Conservation (phyloP, 1,139 yeast species). For the Hyphopichia pseudoburtonii region DNA sequence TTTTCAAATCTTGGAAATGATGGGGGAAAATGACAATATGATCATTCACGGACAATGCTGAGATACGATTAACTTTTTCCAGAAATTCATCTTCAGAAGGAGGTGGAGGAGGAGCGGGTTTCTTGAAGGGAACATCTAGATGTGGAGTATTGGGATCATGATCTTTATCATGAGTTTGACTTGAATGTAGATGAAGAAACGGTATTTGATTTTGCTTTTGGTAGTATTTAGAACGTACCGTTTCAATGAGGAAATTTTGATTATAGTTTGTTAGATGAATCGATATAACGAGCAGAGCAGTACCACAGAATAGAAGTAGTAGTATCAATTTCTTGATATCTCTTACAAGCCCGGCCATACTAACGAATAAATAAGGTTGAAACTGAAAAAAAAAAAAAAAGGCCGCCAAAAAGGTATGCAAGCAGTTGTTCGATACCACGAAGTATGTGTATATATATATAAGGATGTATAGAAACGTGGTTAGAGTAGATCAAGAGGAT, state of each 20-base stretch:
- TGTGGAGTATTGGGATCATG: slow-evolving; percentile 2
- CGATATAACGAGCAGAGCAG: not conserved
- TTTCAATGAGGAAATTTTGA: not conserved
- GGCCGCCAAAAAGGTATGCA: no score
- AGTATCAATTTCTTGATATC: slow-evolving; percentile 1
- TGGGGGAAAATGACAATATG: slow-evolving; percentile 15
- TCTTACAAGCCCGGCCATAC: no score
- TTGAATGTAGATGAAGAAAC: slow-evolving; percentile 1
- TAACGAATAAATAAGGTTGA: no score
- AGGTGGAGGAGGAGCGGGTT: not conserved
- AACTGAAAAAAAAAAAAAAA: no score
- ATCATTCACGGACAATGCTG: slow-evolving; percentile 1
- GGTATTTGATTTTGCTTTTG: not conserved
- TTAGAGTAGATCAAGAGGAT: not conserved
- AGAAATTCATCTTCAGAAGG: not conserved
- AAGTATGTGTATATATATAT: no score
- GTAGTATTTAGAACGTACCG: not conserved
- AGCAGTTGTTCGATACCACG: not conserved
- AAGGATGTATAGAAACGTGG: no score
- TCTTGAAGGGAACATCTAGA: not conserved
- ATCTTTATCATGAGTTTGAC: not conserved
- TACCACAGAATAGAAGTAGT: not conserved
- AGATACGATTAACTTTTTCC: not conserved
- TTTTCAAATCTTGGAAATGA: slow-evolving; percentile 8
- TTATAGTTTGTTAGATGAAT: slow-evolving; percentile 2